Percentiles rank a stretch among this genome's conserved stretches.
phyloP scores from a whole-genome alignment of 805 yeast genomes.

The Hanseniaspora nectarophila region DNA sequence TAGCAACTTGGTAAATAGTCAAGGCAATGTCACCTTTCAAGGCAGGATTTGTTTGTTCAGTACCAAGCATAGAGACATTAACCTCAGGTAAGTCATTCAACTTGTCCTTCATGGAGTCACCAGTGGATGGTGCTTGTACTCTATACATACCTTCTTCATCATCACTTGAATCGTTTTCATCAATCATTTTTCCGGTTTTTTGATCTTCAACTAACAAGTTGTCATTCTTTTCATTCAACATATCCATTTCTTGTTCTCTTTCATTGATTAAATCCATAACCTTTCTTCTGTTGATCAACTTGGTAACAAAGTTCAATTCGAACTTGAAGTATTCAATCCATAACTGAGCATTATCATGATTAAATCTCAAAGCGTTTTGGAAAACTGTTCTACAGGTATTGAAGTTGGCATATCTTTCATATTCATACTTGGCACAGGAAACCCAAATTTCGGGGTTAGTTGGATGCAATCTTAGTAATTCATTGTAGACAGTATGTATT shows the following conservation, averaged over 20 bases:
- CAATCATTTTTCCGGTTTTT: slow-evolving; percentile 18
- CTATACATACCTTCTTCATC: slow-evolving; percentile 26
- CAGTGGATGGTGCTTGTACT: slow-evolving; percentile 38
- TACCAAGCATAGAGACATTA: slow-evolving; percentile 73
- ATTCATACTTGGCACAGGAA: slow-evolving; percentile 86
- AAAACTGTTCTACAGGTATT: slow-evolving; percentile 77
- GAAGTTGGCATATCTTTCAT: slow-evolving; percentile 77
- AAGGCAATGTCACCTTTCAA: slow-evolving; percentile 61
- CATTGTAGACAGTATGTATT: slow-evolving; percentile 64
- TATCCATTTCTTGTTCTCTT: slow-evolving; percentile 48
- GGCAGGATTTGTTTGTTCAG: slow-evolving; percentile 73
- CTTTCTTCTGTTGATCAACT: slow-evolving; percentile 69
- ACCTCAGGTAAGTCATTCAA: slow-evolving; percentile 74
- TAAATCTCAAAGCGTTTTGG: slow-evolving; percentile 76
- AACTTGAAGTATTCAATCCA: slow-evolving; percentile 84
- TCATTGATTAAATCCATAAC: slow-evolving; percentile 68
- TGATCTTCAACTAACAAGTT: slow-evolving; percentile 19
- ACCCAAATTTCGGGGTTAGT: slow-evolving; percentile 83
- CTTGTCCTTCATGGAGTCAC: slow-evolving; percentile 48
- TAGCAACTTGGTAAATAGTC: slow-evolving; percentile 56
- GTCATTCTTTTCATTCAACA: slow-evolving; percentile 29
- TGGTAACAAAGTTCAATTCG: slow-evolving; percentile 76
- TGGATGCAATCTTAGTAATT: slow-evolving; percentile 79
- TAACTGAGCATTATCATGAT: slow-evolving; percentile 54
- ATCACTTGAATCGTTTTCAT: slow-evolving; percentile 25